Evolutionary conservation across 2,329 filamentous ascomycete species (phyloP).

Genomic region (Apiospora koreana): DNA sequence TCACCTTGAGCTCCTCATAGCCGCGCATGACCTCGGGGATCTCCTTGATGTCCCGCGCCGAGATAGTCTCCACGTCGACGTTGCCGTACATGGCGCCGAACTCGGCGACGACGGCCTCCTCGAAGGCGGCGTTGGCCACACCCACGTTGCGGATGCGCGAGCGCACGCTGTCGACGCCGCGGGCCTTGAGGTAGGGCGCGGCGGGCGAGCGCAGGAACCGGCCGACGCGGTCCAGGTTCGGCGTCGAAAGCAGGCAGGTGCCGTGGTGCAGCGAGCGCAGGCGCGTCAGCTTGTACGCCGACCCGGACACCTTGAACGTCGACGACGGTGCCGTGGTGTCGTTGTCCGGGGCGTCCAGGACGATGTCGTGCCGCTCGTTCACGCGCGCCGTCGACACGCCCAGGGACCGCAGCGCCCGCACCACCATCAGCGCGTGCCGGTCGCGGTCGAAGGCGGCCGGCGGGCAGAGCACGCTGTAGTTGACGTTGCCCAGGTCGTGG

Average conservation of each 20-base stretch:
- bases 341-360: conserved; percentile 39
- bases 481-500: conserved; percentile 90
- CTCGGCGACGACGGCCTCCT: conserved; percentile 59
- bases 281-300: conserved; percentile 89
- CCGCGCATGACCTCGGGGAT: conserved; percentile 61
- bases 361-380: conserved; percentile 92
- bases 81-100: conserved; percentile 69
- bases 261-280: conserved; percentile 86
- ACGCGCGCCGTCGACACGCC: conserved; percentile 66
- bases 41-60: conserved; percentile 46
- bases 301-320: conserved; percentile 83
- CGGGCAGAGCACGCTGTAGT: conserved; percentile 90
- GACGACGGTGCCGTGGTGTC: not conserved
- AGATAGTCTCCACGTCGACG: conserved; percentile 41
- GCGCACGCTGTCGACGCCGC: conserved; percentile 88
- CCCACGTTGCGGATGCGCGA: conserved; percentile 81
- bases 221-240: conserved; percentile 70
- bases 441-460: conserved; percentile 76
- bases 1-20: conserved; percentile 61
- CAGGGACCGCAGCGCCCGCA: conserved; percentile 70
- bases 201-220: conserved; percentile 77
- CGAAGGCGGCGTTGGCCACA: conserved; percentile 48
- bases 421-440: conserved; percentile 90
- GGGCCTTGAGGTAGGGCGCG: conserved; percentile 72
- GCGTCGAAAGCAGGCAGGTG: conserved; percentile 80